Conservation (phyloP, 805 yeast species). For the Candida berthetii region DNA sequence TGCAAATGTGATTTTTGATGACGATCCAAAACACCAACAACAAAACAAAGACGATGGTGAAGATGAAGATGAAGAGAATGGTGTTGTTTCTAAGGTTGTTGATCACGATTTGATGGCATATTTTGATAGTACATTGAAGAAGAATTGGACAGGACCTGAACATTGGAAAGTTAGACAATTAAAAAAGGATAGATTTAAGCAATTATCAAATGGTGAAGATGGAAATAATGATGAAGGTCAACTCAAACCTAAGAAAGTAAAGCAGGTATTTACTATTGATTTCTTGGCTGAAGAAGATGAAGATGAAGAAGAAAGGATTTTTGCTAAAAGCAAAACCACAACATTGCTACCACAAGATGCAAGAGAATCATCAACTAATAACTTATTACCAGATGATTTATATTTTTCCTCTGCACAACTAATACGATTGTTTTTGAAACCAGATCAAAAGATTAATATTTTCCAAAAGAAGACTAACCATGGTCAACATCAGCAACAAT, state of each 20-base stretch:
- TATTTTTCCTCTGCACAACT: conserved; percentile 66
- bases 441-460: conserved; percentile 37
- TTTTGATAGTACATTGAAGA: conserved; percentile 65
- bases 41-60: conserved; percentile 8
- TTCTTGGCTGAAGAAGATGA: conserved; percentile 30
- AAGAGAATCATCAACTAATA: conserved; percentile 33
- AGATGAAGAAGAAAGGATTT: conserved; percentile 32
- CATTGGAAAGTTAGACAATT: conserved; percentile 80
- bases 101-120: conserved; percentile 71
- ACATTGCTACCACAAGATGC: conserved; percentile 35
- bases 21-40: conserved; percentile 8
- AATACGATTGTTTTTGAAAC: conserved; percentile 64
- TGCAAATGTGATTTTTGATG: conserved; percentile 16
- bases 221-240: conserved; percentile 3
- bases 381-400: conserved; percentile 66
- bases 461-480: conserved; percentile 13
- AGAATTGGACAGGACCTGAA: conserved; percentile 87
- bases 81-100: conserved; percentile 25
- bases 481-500: conserved; percentile 1
- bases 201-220: conserved; percentile 3
- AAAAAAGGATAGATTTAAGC: conserved; percentile 27
- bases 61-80: conserved; percentile 12
- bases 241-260: conserved; percentile 21
- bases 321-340: conserved; percentile 28
- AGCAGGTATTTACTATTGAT: conserved; percentile 35